A percentile compares a stretch with the other conserved stretches of the same genome.
phyloP scores from a whole-genome alignment of 1,139 yeast genomes.

The Protomyces pachydermus region DNA sequence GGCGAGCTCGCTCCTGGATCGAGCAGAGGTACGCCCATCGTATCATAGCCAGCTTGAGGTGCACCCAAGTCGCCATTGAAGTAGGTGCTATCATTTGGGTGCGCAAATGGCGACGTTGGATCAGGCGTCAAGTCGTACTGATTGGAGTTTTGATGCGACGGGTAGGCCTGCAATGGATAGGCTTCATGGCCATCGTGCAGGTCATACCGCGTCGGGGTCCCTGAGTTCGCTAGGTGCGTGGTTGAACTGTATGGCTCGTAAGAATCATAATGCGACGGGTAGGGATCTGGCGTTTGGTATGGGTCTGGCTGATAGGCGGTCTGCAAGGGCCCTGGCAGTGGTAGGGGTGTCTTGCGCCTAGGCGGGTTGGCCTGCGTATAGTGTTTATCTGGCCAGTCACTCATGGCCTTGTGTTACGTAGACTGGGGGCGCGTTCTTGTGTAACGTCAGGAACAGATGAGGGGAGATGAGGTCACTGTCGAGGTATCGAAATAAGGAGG shows the following conservation, averaged over 20 bases:
- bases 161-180: slow-evolving; percentile 16
- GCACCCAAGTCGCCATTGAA: slow-evolving; percentile 17
- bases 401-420: not conserved
- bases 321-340: not conserved
- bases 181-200: slow-evolving; percentile 6
- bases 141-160: slow-evolving; percentile 7
- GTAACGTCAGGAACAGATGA: not conserved
- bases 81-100: slow-evolving; percentile 10
- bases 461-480: too few relatives aligned
- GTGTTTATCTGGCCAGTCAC: not conserved
- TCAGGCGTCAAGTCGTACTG: slow-evolving; percentile 11
- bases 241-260: not conserved
- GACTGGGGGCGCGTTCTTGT: not conserved
- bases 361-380: not conserved
- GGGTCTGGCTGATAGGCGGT: not conserved
- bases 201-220: not conserved
- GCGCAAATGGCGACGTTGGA: slow-evolving; percentile 19
- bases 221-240: not conserved
- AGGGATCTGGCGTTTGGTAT: not conserved
- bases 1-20: not conserved
- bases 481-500: too few relatives aligned
- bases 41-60: slow-evolving; percentile 1
- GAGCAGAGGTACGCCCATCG: slow-evolving; percentile 12
- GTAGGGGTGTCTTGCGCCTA: not conserved
- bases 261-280: not conserved